These are phyloP conservation scores for Entomortierella beljakovae DNA, from an alignment of 192 early-diverging fungal genomes.

Conservation along the genomic window DNA sequence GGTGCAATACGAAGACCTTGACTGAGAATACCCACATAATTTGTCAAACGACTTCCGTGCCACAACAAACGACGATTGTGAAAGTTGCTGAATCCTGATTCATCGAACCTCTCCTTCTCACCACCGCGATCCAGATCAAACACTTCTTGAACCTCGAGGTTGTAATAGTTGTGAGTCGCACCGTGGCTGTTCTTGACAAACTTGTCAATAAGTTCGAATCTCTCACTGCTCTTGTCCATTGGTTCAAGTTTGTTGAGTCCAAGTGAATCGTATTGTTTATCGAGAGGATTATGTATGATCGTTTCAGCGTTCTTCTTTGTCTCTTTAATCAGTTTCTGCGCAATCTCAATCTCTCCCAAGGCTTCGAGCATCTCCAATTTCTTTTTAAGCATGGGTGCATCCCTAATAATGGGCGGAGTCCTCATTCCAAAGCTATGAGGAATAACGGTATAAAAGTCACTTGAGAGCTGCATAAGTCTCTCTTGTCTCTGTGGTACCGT, in stretches of 20 bases:
- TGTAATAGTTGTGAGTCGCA: conserved; percentile 60
- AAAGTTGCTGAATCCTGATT: conserved; percentile 52
- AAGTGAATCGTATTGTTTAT: conserved; percentile 67
- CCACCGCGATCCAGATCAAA: conserved; percentile 70
- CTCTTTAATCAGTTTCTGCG: conserved; percentile 64
- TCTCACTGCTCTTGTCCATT: conserved; percentile 62
- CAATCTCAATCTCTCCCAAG: conserved; percentile 76
- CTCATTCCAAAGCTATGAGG: conserved; percentile 70
- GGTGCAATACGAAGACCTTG: conserved; percentile 75
- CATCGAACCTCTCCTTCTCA: conserved; percentile 65
- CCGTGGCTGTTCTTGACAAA: conserved; percentile 77
- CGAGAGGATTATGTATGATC: conserved; percentile 64
- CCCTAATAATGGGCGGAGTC: conserved; percentile 65
- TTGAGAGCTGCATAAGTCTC: conserved; percentile 50
- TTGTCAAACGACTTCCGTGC: conserved; percentile 83
- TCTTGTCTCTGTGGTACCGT: neutral
- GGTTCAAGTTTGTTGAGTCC: conserved; percentile 64
- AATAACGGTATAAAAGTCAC: conserved; percentile 78
- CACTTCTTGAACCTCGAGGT: conserved; percentile 59
- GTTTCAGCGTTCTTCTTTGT: conserved; percentile 47
- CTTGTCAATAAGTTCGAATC: conserved; percentile 67
- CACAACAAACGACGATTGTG: conserved; percentile 80
- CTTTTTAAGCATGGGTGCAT: conserved; percentile 56
- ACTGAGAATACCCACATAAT: conserved; percentile 80
- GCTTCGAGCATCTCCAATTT: conserved; percentile 78